Evolutionary conservation across 2,329 filamentous ascomycete species (phyloP).

Genomic region (Colletotrichum kahawae): DNA sequence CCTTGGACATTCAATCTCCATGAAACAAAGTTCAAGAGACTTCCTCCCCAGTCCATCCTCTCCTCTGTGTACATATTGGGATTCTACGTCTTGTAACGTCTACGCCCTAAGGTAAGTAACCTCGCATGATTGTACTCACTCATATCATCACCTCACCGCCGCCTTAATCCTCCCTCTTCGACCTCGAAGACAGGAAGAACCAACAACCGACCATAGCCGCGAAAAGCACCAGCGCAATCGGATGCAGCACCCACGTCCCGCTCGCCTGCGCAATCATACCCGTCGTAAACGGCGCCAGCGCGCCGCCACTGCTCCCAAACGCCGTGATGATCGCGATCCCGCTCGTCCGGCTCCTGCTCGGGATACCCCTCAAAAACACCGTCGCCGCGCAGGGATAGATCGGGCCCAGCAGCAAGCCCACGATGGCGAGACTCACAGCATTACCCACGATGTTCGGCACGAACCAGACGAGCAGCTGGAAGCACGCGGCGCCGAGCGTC

Average conservation of each 20-base stretch:
- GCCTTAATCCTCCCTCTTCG: not conserved
- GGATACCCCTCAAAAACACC: slow-evolving; percentile 66
- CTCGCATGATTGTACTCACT: not conserved
- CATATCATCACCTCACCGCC: not conserved
- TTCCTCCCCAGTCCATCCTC: rapidly evolving
- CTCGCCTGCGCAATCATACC: slow-evolving; percentile 66
- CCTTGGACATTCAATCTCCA: not conserved
- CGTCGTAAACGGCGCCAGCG: slow-evolving; percentile 69
- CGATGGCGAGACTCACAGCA: slow-evolving; percentile 70
- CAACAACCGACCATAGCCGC: slow-evolving; percentile 69
- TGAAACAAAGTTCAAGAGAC: too few relatives aligned
- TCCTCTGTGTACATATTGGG: rapidly evolving
- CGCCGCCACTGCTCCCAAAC: slow-evolving; percentile 73
- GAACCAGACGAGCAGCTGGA: slow-evolving; percentile 80
- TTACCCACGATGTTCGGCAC: slow-evolving; percentile 77
- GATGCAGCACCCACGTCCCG: slow-evolving; percentile 69
- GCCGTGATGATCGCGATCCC: slow-evolving; percentile 73
- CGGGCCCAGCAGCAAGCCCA: slow-evolving; percentile 80
- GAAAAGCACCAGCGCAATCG: slow-evolving; percentile 71
- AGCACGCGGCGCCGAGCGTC: slow-evolving; percentile 63
- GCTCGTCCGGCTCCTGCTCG: slow-evolving; percentile 65
- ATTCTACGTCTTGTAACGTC: not conserved
- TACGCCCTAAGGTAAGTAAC: not conserved
- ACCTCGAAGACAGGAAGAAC: slow-evolving; percentile 30
- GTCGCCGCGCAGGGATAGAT: slow-evolving; percentile 77